Percentiles rank a stretch among this genome's conserved stretches.
These are phyloP conservation scores for Osmozyma mogii DNA, from an alignment of 805 yeast genomes.

Conservation along the genomic window DNA sequence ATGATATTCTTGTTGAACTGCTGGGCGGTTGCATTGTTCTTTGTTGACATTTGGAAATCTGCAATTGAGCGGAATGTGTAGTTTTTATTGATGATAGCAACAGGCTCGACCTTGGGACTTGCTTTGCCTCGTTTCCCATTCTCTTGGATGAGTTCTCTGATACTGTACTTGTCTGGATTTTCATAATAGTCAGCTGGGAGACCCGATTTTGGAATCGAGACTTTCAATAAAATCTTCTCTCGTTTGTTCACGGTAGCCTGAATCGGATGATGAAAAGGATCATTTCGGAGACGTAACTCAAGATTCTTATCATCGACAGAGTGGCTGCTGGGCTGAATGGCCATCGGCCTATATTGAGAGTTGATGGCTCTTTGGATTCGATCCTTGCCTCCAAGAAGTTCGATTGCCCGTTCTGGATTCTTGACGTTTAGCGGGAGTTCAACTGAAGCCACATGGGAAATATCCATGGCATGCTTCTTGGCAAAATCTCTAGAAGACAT, in stretches of 20 bases:
- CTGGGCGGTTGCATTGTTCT: conserved; percentile 36
- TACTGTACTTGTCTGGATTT: conserved; percentile 27
- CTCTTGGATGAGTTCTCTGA: conserved; percentile 32
- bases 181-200: conserved; percentile 29
- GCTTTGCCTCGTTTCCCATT: conserved; percentile 24
- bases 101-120: conserved; percentile 47
- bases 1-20: conserved; percentile 20
- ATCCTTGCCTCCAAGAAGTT: conserved; percentile 59
- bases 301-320: conserved; percentile 27
- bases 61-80: conserved; percentile 78
- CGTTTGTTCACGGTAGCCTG: conserved; percentile 43
- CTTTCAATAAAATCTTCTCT: conserved; percentile 52
- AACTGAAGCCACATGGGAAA: conserved; percentile 66
- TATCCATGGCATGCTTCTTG: conserved; percentile 53
- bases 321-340: conserved; percentile 14
- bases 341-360: conserved; percentile 18
- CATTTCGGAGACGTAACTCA: conserved; percentile 33
- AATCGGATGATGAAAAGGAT: conserved; percentile 54
- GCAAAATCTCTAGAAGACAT: conserved; percentile 23
- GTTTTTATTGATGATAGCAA: conserved; percentile 59
- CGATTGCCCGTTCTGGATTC: conserved; percentile 54
- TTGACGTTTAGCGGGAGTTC: conserved; percentile 73
- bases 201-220: conserved; percentile 51
- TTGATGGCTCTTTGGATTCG: conserved; percentile 36
- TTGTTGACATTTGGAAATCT: conserved; percentile 73